Percentiles rank a stretch among this genome's conserved stretches.
phyloP scores from a whole-genome alignment of 73 alveolate genomes.

The Uronychia setigera region DNA sequence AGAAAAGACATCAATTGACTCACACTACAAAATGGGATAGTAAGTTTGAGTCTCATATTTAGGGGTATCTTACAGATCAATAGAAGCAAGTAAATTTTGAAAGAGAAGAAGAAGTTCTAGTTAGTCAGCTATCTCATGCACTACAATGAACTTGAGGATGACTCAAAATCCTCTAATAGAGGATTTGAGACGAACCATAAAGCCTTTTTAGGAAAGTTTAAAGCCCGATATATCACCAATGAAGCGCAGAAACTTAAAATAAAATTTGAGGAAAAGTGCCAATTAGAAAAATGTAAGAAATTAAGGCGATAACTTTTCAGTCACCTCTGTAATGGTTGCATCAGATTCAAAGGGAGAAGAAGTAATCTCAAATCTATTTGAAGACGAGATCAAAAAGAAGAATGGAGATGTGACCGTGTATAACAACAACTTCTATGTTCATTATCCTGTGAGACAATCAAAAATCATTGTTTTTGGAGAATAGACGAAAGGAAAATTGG shows the following conservation, averaged over 20 bases:
- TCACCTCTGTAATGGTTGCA: conserved; percentile 10
- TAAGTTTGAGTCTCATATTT: not conserved
- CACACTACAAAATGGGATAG: not conserved
- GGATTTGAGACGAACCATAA: conserved; percentile 1
- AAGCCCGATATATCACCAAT: not conserved
- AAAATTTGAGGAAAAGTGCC: not conserved
- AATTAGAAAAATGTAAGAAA: not conserved
- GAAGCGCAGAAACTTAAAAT: conserved; percentile 7
- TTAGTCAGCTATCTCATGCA: conserved; percentile 6
- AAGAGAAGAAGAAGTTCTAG: conserved; percentile 9
- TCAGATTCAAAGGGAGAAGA: conserved; percentile 24
- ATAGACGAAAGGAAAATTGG: conserved; percentile 14
- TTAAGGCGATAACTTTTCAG: not conserved
- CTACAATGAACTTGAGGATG: conserved; percentile 16
- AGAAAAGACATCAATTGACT: not conserved
- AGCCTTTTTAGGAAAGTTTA: conserved; percentile 4
- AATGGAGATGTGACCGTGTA: conserved; percentile 10
- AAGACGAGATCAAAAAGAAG: conserved; percentile 19
- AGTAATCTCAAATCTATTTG: conserved; percentile 8
- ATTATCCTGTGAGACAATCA: conserved; percentile 35
- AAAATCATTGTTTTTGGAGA: conserved; percentile 54
- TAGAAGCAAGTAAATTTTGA: not conserved
- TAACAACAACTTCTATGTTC: conserved; percentile 25
- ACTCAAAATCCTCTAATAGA: not conserved
- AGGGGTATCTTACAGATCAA: conserved; percentile 8